Evolutionary conservation across 305 asterid genomes (phyloP).

Genomic region (Fraxinus sp.): DNA sequence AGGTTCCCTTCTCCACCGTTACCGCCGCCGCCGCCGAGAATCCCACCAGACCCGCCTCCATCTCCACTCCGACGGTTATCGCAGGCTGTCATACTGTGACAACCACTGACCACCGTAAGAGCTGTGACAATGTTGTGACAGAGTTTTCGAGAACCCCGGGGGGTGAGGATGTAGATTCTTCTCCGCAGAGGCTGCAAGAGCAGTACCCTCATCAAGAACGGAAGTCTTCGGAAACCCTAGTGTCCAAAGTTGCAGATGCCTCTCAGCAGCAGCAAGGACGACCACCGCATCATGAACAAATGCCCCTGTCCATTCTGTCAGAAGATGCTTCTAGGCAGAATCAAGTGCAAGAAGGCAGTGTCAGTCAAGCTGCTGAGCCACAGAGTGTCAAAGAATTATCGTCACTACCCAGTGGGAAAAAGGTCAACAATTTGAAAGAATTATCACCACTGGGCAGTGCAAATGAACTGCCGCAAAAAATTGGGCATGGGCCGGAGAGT

Average conservation of each 20-base stretch:
- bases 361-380: neutral
- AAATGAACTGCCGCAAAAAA: conserved; percentile 14
- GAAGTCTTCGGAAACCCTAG: conserved; percentile 10
- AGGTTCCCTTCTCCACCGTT: neutral
- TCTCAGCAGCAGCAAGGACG: neutral
- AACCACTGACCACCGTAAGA: neutral
- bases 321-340: conserved; percentile 16
- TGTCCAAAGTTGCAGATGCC: neutral
- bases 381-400: conserved; percentile 2
- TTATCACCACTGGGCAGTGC: neutral
- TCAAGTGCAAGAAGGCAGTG: conserved; percentile 16
- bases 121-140: conserved; percentile 20
- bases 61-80: conserved; percentile 7
- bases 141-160: conserved; percentile 13
- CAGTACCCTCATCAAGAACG: conserved; percentile 12
- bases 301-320: conserved; percentile 1
- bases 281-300: neutral
- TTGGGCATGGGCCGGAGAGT: conserved; percentile 7
- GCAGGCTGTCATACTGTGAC: conserved; percentile 5
- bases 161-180: neutral
- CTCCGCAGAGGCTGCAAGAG: neutral
- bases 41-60: conserved; percentile 1
- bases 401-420: neutral
- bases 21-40: neutral
- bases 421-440: conserved; percentile 7